Evolutionary conservation across 164 flowering plant genomes (phyloP), one percentile per base, ranked within the genome.

Genomic region (Sextonia rubra): DNA sequence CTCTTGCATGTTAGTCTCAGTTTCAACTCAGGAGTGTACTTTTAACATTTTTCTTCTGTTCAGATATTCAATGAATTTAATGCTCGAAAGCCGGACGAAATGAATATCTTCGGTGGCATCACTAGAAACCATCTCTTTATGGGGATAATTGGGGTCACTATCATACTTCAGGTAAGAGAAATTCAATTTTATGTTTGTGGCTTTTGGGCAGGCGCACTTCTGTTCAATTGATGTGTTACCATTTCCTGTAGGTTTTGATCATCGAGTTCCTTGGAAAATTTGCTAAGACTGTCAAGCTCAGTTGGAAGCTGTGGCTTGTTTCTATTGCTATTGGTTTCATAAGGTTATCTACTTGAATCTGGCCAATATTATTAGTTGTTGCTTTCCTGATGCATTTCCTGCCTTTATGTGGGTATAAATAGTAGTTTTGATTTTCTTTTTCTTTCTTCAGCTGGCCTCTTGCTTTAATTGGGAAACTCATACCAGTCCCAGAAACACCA

Each of bases 21-120:
- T 56, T 56, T n/a, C 22, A 55, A 55, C 4, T 0, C 0, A n/a
- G 3, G 12, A 56, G 12, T n/a, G 7, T 24, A 61, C 23, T 12
- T n/a, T 24, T 61, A 4, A n/a, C 18, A 61, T n/a, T 3, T 22
- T 37, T 47, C 24, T 24, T 17, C 9, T 64, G 4, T 63, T 49
- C 87, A 94, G 98, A 63, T 92, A 37, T 94, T 92, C 81, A 94
- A 94, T 69, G 98, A 92, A 74, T 88, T 93, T 72, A 94, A 94
- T 84, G 97, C 99, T 26, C 82, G 99, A 64, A 92, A 92, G 80
- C 99, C 99, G 4, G 99, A 94, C 74, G 91, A 92, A 68, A 60
- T 81, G 3, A 94, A 94, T 77, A 80, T 92, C 26, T 94, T 90
- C 69, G 55, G 77, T 68, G 99, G 99, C 25, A 77, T 94, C 17